Evolutionary conservation across 140 eudicot genomes (phyloP).

Genomic region (Anethum foeniculum): DNA sequence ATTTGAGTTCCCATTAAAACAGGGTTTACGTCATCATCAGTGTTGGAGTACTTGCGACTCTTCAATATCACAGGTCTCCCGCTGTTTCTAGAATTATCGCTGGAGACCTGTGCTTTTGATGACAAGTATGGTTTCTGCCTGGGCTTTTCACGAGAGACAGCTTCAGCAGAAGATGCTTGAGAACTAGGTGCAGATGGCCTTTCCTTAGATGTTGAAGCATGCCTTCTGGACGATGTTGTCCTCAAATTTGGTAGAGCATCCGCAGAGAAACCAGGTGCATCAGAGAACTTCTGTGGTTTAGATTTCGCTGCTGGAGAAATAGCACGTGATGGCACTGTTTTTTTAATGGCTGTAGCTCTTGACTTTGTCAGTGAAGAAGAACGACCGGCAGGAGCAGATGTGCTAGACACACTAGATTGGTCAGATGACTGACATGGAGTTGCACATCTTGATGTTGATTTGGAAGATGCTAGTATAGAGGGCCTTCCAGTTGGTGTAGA

Average conservation of each 20-base stretch:
- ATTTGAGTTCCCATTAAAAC: slow-evolving; percentile 78
- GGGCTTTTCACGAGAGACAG: slow-evolving; percentile 15
- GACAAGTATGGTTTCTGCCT: slow-evolving; percentile 52
- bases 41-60: slow-evolving; percentile 31
- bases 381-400: slow-evolving; percentile 24
- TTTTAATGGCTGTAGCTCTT: not conserved
- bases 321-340: not conserved
- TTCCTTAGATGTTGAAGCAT: slow-evolving; percentile 33
- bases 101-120: slow-evolving; percentile 34
- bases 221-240: slow-evolving; percentile 33
- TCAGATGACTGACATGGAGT: slow-evolving; percentile 33
- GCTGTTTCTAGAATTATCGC: slow-evolving; percentile 9
- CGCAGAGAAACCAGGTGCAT: slow-evolving; percentile 15
- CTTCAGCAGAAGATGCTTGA: slow-evolving; percentile 20
- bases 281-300: slow-evolving; percentile 38
- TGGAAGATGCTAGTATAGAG: slow-evolving; percentile 23
- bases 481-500: slow-evolving; percentile 55
- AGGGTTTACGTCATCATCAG: slow-evolving; percentile 67
- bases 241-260: slow-evolving; percentile 10
- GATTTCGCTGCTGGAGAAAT: slow-evolving; percentile 43
- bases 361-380: slow-evolving; percentile 34
- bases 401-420: slow-evolving; percentile 22
- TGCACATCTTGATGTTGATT: slow-evolving; percentile 41
- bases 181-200: slow-evolving; percentile 25
- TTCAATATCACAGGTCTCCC: slow-evolving; percentile 25